These are phyloP conservation scores for Tuber microsphaerosporum DNA, from an alignment of 495 filamentous ascomycete genomes.

Conservation along the genomic window DNA sequence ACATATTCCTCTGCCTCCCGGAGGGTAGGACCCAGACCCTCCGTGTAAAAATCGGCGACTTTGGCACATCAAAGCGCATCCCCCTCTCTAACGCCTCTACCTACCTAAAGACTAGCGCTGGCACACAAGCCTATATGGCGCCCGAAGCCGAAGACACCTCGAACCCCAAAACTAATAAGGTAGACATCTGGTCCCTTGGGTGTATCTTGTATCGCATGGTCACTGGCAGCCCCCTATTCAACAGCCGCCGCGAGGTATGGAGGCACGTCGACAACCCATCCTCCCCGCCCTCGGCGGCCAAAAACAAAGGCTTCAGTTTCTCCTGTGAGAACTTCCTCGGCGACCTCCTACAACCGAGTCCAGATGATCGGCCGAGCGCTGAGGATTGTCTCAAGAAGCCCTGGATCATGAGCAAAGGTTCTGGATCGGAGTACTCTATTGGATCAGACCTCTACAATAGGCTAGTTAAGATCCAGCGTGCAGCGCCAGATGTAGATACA, in stretches of 20 bases:
- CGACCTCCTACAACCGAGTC: background rate
- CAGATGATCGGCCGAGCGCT: background rate
- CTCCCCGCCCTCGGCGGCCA: background rate
- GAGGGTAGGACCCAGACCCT: background rate
- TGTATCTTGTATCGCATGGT: conserved; percentile 4
- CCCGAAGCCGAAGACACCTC: background rate
- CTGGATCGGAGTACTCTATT: background rate
- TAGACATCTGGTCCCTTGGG: conserved; percentile 10
- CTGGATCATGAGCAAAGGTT: background rate
- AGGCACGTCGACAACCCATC: background rate
- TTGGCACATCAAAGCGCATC: conserved; percentile 4
- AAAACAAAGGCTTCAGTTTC: background rate
- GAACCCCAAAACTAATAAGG: background rate
- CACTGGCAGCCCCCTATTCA: background rate
- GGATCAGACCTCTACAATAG: background rate
- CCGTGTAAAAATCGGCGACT: conserved; percentile 7
- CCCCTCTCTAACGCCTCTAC: background rate
- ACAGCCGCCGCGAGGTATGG: fast-evolving
- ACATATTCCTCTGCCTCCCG: background rate
- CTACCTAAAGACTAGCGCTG: background rate
- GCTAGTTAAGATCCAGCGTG: background rate
- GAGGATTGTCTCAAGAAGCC: background rate
- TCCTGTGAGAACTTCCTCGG: background rate
- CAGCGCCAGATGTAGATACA: background rate
- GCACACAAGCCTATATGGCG: background rate